A percentile compares a stretch with the other conserved stretches of the same genome.
These are phyloP conservation scores for Rutstroemia sp. DNA, from an alignment of 2,329 filamentous ascomycete genomes.

Conservation along the genomic window DNA sequence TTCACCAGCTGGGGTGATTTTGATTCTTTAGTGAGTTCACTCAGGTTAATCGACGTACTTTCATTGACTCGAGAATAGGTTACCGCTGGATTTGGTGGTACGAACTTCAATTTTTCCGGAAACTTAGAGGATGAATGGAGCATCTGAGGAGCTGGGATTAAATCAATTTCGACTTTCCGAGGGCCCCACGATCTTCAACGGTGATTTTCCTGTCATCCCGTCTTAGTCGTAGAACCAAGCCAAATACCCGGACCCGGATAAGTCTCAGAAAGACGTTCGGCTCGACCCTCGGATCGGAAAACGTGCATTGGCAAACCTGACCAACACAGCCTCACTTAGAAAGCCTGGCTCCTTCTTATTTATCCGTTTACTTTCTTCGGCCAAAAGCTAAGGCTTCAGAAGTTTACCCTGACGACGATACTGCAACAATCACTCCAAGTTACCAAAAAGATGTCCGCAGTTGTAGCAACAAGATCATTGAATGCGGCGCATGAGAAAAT, in stretches of 20 bases:
- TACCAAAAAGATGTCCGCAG: not conserved
- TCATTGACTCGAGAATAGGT: conserved; percentile 11
- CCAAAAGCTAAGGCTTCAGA: not conserved
- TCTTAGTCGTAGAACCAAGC: too few species aligned
- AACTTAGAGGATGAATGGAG: conserved; percentile 12
- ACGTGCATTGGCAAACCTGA: too few species aligned
- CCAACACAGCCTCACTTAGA: too few species aligned
- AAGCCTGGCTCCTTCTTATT: too few species aligned
- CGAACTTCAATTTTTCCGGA: conserved; percentile 14
- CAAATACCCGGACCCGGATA: too few species aligned
- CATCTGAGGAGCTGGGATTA: not conserved
- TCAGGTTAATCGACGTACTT: not conserved
- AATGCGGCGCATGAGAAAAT: not conserved
- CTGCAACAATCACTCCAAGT: not conserved
- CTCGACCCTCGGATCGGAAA: too few species aligned
- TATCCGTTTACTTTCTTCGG: not conserved
- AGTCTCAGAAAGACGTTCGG: too few species aligned
- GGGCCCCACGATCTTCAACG: not conserved
- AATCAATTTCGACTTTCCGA: not conserved
- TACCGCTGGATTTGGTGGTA: conserved; percentile 14
- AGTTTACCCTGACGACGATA: too few species aligned
- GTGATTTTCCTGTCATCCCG: too few species aligned
- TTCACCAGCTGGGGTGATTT: conserved; percentile 26
- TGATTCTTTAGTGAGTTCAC: conserved; percentile 24
- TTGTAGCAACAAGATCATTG: not conserved